These are phyloP conservation scores for Oryza glaberrima DNA, from an alignment of 176 grass and related monocot genomes.

Conservation along the genomic window DNA sequence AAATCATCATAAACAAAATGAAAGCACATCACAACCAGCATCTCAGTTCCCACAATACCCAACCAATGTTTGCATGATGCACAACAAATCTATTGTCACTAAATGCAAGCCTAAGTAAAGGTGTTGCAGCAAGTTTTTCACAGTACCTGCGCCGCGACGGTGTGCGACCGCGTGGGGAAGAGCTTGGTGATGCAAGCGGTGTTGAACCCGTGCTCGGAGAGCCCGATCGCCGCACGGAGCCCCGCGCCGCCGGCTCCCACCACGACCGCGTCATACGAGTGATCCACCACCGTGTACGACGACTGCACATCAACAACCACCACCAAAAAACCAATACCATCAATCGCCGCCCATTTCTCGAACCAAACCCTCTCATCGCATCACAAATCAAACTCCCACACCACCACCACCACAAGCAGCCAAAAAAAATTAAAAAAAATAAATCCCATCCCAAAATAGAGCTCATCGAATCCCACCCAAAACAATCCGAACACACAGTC, in stretches of 20 bases:
- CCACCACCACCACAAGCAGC: neutral
- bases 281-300: slow-evolving; percentile 93
- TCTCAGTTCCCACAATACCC: neutral
- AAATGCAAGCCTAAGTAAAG: neutral
- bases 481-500: neutral
- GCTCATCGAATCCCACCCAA: neutral
- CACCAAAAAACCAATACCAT: neutral
- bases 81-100: neutral
- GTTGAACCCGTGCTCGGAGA: slow-evolving; percentile 96
- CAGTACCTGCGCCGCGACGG: slow-evolving; percentile 85
- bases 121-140: neutral
- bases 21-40: neutral
- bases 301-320: slow-evolving; percentile 30
- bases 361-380: neutral
- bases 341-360: neutral
- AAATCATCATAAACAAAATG: neutral
- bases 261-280: slow-evolving; percentile 92
- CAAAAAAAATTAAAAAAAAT: too few relatives aligned
- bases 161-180: slow-evolving; percentile 96
- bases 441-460: neutral
- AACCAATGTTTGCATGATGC: neutral
- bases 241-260: slow-evolving; percentile 94
- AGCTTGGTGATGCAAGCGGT: slow-evolving; percentile 99
- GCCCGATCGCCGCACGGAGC: slow-evolving; percentile 86
- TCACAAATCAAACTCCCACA: neutral